Percentiles rank a stretch among this genome's conserved stretches.
phyloP scores from a whole-genome alignment of 768 basidiomycete genomes.

The Agrocybe pediades region DNA sequence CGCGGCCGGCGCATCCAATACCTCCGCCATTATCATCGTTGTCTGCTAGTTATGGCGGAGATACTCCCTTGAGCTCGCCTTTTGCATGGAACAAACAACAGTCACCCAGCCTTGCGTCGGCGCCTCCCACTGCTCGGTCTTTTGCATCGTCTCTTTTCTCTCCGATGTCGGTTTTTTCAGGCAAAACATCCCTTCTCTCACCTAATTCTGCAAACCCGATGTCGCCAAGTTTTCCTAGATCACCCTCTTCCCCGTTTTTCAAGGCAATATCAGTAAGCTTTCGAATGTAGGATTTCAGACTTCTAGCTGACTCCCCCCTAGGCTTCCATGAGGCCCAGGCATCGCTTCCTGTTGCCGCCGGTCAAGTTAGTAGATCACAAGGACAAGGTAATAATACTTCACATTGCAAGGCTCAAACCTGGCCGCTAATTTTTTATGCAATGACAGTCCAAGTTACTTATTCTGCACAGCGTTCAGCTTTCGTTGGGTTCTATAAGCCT shows the following conservation, averaged over 20 bases:
- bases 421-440: background rate
- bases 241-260: slow-evolving; percentile 40
- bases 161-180: slow-evolving; percentile 22
- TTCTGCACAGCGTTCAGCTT: slow-evolving; percentile 44
- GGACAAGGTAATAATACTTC: slow-evolving; percentile 34
- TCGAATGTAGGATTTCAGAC: background rate
- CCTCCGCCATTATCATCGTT: background rate
- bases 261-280: slow-evolving; percentile 44
- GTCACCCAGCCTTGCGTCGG: slow-evolving; percentile 23
- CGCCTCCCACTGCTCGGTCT: slow-evolving; percentile 26
- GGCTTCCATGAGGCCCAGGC: slow-evolving; percentile 51
- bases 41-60: slow-evolving; percentile 10
- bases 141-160: slow-evolving; percentile 30
- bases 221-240: slow-evolving; percentile 26
- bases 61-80: slow-evolving; percentile 17
- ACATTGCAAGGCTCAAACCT: background rate
- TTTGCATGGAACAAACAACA: slow-evolving; percentile 18
- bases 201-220: slow-evolving; percentile 17
- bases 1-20: background rate
- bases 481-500: slow-evolving; percentile 49
- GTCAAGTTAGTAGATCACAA: slow-evolving; percentile 39
- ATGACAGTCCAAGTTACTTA: slow-evolving; percentile 45
- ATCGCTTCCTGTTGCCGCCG: slow-evolving; percentile 34
- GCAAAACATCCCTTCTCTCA: slow-evolving; percentile 17
- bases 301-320: slow-evolving; percentile 19